Conservation (phyloP, 495 filamentous ascomycete species). For the Symbiotaphrina buchneri region DNA sequence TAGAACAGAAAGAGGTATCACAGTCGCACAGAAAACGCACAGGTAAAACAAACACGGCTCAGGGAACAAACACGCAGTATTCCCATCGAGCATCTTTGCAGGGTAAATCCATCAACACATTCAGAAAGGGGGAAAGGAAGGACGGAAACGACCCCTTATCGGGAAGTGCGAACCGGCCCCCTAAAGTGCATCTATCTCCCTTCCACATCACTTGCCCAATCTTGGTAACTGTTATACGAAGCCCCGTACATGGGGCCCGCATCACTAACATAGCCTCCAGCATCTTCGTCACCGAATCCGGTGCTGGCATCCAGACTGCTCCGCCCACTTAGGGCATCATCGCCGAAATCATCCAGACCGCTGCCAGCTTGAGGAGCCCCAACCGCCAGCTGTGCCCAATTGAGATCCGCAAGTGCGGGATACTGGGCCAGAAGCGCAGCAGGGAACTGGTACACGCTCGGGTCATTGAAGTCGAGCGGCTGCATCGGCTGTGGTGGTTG, state of each 20-base stretch:
- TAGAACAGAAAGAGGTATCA: too few species aligned
- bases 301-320: constrained; percentile 84
- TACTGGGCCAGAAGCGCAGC: constrained; percentile 79
- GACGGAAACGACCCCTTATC: too few species aligned
- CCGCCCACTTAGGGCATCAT: constrained; percentile 53
- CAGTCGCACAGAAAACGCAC: too few species aligned
- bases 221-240: constrained; percentile 3
- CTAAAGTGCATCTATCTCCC: too few species aligned
- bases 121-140: too few species aligned
- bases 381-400: constrained; percentile 43
- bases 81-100: too few species aligned
- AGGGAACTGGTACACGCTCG: constrained; percentile 35
- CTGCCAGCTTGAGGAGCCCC: constrained; percentile 17
- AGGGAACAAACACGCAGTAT: too few species aligned
- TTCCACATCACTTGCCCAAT: constrained; percentile 11
- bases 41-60: too few species aligned
- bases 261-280: constrained; percentile 14
- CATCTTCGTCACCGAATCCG: constrained; percentile 30
- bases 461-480: constrained; percentile 18
- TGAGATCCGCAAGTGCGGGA: constrained; percentile 64
- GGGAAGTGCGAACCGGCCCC: too few species aligned
- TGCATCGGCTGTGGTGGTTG: constrained; percentile 25
- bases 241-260: constrained; percentile 9
- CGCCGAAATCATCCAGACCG: constrained; percentile 24
- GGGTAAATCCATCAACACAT: too few species aligned